Conservation (phyloP, 2,329 filamentous ascomycete genomes). For the Drechslerella coelobrocha region DNA sequence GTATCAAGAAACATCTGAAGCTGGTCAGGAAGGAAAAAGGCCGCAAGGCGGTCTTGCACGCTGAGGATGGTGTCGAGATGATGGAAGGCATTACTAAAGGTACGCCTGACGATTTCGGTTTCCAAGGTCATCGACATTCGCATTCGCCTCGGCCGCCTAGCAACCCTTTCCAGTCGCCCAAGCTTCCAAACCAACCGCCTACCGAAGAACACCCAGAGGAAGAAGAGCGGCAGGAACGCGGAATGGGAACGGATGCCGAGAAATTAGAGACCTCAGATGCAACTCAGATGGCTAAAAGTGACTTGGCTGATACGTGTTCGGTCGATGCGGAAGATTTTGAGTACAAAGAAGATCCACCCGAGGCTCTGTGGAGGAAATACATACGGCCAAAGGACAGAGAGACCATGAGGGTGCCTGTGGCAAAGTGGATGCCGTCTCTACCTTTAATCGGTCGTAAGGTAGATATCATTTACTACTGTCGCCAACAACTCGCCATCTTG, state of each 20-base stretch:
- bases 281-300: slow-evolving; percentile 54
- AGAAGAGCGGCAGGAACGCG: slow-evolving; percentile 14
- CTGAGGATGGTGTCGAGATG: slow-evolving; percentile 57
- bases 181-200: slow-evolving; percentile 17
- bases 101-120: slow-evolving; percentile 37
- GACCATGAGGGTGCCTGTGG: slow-evolving; percentile 76
- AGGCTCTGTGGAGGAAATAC: slow-evolving; percentile 81
- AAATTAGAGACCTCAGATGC: neutral
- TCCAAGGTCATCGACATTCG: slow-evolving; percentile 36
- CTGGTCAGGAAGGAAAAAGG: slow-evolving; percentile 70
- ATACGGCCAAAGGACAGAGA: slow-evolving; percentile 81
- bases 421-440: slow-evolving; percentile 77
- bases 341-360: slow-evolving; percentile 65
- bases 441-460: slow-evolving; percentile 86
- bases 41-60: slow-evolving; percentile 65
- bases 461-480: slow-evolving; percentile 91
- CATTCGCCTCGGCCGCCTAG: slow-evolving; percentile 30
- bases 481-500: slow-evolving; percentile 81
- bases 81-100: slow-evolving; percentile 31
- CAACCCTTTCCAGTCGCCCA: slow-evolving; percentile 33
- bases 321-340: slow-evolving; percentile 67
- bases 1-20: slow-evolving; percentile 80
- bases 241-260: neutral
- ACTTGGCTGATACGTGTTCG: slow-evolving; percentile 20
- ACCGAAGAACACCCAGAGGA: slow-evolving; percentile 36